These are phyloP conservation scores for Hypholoma sublateritium DNA, from an alignment of 768 basidiomycete species.

Conservation along the genomic window DNA sequence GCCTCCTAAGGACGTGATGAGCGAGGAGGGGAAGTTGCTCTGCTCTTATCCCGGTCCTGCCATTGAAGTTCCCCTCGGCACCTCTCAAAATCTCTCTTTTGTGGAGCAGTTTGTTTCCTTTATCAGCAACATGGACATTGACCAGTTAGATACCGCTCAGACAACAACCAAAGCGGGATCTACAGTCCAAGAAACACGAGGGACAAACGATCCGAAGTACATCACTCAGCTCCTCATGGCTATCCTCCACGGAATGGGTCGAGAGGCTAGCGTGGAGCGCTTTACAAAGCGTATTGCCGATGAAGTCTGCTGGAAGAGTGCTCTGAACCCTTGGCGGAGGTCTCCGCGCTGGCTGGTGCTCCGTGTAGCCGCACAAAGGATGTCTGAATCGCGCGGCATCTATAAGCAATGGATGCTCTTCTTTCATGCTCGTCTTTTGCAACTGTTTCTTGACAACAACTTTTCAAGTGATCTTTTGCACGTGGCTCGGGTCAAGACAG, in stretches of 20 bases:
- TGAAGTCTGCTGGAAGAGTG: constrained; percentile 34
- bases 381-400: constrained; percentile 20
- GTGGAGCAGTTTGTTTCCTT: constrained; percentile 36
- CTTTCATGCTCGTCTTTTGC: constrained; percentile 31
- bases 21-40: constrained; percentile 38
- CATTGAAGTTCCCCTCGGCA: constrained; percentile 29
- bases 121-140: constrained; percentile 35
- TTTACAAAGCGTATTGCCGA: constrained; percentile 16
- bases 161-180: constrained; percentile 37
- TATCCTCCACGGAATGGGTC: constrained; percentile 42
- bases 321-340: constrained; percentile 46
- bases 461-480: constrained; percentile 33
- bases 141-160: constrained; percentile 31
- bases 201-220: constrained; percentile 43
- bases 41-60: constrained; percentile 49
- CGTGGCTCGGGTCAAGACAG: constrained; percentile 34
- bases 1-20: constrained; percentile 32
- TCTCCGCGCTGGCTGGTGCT: constrained; percentile 50
- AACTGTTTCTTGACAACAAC: constrained; percentile 15
- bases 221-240: constrained; percentile 48
- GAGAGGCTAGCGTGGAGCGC: constrained; percentile 23
- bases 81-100: constrained; percentile 29
- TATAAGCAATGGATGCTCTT: constrained; percentile 53
- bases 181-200: constrained; percentile 34
- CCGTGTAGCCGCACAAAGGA: constrained; percentile 44